Base-by-base conservation (phyloP, 2,329 filamentous ascomycete species). In the Fusarium ambrosium region DNA sequence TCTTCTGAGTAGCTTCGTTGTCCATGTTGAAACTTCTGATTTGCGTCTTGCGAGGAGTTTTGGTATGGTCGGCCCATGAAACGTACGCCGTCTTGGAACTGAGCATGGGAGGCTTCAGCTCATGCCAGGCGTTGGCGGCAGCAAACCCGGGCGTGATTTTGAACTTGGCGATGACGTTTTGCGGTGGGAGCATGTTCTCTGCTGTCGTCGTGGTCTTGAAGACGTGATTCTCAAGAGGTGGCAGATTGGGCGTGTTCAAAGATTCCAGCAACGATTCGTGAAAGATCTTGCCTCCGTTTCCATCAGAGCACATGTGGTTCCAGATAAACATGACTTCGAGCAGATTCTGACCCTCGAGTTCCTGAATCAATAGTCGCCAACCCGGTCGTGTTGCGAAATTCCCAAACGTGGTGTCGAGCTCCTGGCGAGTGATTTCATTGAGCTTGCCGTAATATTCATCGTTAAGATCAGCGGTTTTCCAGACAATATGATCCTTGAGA, bases 201-300 rank as follows among this genome's bases (percentile, higher is more conserved):
- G 14, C 22, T 20, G 55, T 37, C 16, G 55, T 22, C 6, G 55
- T 59, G 1, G 55, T 36, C 22, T 59, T 59, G 55, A 36, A 59
- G 14, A 13, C 6, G 55, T 59, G 55, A 39, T 59, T 59, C 6
- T 59, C 55, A 18, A 59, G 55, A 16, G 34, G 8, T 5, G 55
- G 27, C 2, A 27, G 36, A 1, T n/a, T 24, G 2, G 16, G 11
- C 11, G 24, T 48, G 56, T 70, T 70, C 6, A 72, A 43, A 2
- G 70, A 70, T 22, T 55, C 43, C 6, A 72, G 60, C 45, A 72
- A 39, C 16, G 70, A 64, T 29, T 72, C 20, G 62, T 72, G 70
- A 43, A 72, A 72, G 45, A 72, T 70, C 20, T 70, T 72, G 14
- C 58, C 70, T 16, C 70, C 67, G 6, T 64, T 70, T 24, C 70